Evolutionary conservation across 164 flowering plant species (phyloP).

Genomic region (Aristolochia contorta): DNA sequence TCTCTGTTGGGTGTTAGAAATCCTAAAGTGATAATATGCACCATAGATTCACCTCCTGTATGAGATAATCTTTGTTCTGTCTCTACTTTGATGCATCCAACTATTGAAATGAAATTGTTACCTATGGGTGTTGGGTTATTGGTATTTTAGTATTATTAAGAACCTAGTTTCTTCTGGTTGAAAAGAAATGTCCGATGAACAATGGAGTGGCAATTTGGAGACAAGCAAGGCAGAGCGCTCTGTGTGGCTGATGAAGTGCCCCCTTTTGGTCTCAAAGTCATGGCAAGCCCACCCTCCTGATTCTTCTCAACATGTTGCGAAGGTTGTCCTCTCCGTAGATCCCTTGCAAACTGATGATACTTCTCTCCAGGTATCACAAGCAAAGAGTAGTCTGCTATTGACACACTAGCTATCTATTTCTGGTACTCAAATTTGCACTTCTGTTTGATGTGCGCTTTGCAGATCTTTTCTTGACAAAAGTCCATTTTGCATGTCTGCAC

Average conservation of each 20-base stretch:
- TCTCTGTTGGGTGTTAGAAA: too few relatives aligned
- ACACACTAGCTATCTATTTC: too few relatives aligned
- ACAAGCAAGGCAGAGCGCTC: slow-evolving; percentile 40
- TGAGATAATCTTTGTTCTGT: too few relatives aligned
- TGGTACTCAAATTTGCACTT: neutral
- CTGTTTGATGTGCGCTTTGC: neutral
- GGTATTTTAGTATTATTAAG: too few relatives aligned
- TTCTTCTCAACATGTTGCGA: slow-evolving; percentile 39
- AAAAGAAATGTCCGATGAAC: slow-evolving; percentile 2
- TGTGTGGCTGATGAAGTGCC: slow-evolving; percentile 74
- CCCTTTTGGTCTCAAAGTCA: slow-evolving; percentile 38
- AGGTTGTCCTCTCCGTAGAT: slow-evolving; percentile 62
- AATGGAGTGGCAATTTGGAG: slow-evolving; percentile 22
- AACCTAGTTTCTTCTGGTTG: neutral
- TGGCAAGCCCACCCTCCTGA: slow-evolving; percentile 23
- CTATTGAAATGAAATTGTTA: too few relatives aligned
- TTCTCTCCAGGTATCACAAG: slow-evolving; percentile 13
- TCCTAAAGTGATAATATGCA: too few relatives aligned
- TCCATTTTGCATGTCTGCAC: too few relatives aligned
- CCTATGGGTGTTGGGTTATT: too few relatives aligned
- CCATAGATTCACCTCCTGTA: too few relatives aligned
- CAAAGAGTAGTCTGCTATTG: too few relatives aligned
- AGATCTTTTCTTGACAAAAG: too few relatives aligned
- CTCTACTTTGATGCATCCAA: too few relatives aligned
- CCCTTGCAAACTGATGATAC: slow-evolving; percentile 43